phyloP scores from a whole-genome alignment of 768 basidiomycete species.

The Suillus spraguei region DNA sequence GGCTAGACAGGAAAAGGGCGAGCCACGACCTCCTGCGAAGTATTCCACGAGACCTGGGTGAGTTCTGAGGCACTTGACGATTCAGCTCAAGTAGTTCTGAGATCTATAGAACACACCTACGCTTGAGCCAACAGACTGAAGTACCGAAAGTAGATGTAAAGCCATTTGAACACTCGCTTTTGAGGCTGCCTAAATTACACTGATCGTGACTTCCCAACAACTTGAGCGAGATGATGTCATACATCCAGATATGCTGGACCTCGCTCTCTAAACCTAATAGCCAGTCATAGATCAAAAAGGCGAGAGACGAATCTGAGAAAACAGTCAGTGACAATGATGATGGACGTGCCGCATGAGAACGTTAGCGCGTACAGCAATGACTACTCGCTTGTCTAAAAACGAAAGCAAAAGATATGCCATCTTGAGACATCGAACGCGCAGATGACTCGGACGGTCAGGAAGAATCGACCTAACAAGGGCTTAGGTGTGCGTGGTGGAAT shows the following conservation, averaged over 20 bases:
- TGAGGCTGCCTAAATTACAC: conserved; percentile 25
- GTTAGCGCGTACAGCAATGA: conserved; percentile 20
- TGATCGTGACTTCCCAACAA: conserved; percentile 7
- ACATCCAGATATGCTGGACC: conserved; percentile 21
- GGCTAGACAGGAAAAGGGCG: background rate
- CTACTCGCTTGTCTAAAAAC: background rate
- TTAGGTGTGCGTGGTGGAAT: background rate
- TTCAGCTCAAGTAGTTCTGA: background rate
- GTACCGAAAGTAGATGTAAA: conserved; percentile 33
- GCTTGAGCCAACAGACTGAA: conserved; percentile 13
- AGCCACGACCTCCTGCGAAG: background rate
- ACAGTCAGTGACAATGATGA: background rate
- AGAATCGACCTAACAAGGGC: background rate
- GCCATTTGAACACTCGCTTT: conserved; percentile 30
- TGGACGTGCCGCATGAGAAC: background rate
- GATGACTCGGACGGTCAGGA: background rate
- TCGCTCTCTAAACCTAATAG: conserved; percentile 28
- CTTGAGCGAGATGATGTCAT: background rate
- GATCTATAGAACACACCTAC: background rate
- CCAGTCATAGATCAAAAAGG: conserved; percentile 26
- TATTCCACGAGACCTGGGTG: background rate
- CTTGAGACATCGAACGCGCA: background rate
- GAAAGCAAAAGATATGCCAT: background rate
- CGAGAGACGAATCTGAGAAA: conserved; percentile 6
- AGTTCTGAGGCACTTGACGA: background rate